These are phyloP conservation scores for Dioscorea cayenensis DNA, from an alignment of 116 monocot species.

Conservation along the genomic window DNA sequence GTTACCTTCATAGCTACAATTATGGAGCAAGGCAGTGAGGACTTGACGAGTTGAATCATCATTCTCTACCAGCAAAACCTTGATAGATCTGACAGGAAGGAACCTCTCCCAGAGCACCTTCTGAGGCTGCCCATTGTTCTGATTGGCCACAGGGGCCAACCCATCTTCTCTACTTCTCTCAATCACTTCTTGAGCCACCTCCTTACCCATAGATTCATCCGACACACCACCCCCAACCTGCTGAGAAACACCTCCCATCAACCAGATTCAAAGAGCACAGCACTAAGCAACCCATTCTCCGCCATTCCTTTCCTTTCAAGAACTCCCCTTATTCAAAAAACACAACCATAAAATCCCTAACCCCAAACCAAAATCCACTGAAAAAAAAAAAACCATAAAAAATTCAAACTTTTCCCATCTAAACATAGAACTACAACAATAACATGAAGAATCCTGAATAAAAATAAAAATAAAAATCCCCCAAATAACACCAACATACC, in stretches of 20 bases:
- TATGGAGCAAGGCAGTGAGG: constrained; percentile 84
- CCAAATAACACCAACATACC: too few relatives aligned
- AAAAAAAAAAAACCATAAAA: too few relatives aligned
- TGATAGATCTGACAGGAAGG: constrained; percentile 71
- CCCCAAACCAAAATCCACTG: too few relatives aligned
- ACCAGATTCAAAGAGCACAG: constrained; percentile 35
- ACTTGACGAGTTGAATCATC: constrained; percentile 93
- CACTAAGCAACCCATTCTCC: too few relatives aligned
- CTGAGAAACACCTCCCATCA: constrained; percentile 50
- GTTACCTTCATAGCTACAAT: constrained; percentile 92
- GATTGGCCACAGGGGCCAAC: constrained; percentile 27
- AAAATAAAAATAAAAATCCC: too few relatives aligned
- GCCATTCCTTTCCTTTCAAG: too few relatives aligned
- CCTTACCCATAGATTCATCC: constrained; percentile 45
- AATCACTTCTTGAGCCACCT: constrained; percentile 16
- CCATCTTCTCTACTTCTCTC: constrained; percentile 7
- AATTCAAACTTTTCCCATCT: too few relatives aligned
- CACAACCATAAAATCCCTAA: too few relatives aligned
- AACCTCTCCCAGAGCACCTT: constrained; percentile 77
- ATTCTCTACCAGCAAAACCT: constrained; percentile 91
- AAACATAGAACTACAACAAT: too few relatives aligned
- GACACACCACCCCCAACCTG: constrained; percentile 25
- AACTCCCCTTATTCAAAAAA: too few relatives aligned
- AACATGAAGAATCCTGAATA: too few relatives aligned
- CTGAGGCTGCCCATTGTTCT: constrained; percentile 16